Base-by-base conservation (phyloP, 805 yeast genomes). In the Starmerella vitae region DNA sequence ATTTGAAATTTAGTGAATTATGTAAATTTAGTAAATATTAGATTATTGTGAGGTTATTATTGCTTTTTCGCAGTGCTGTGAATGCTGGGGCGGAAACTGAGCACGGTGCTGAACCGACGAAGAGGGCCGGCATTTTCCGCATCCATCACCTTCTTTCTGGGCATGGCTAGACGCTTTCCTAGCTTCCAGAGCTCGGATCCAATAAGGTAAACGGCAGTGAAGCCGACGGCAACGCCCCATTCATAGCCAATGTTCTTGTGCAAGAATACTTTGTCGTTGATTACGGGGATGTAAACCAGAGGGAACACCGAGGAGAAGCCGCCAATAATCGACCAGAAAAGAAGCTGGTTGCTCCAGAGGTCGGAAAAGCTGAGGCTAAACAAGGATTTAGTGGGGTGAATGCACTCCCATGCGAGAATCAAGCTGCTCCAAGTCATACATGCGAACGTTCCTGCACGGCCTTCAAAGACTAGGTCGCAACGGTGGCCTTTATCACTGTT, bases 391-490 rank as follows among this genome's bases (percentile, higher is more conserved):
- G 78, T 65, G 58, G 75, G 61, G 54, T 80, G 82, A 42, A 80
- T 68, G 50, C 82, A 83, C 60, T 81, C 91, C 91, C 91, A 81
- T 1, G 93, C 91, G 34, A 80, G 63, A 21, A 82, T 56, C 43
- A 83, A 66, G 3, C 88, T 79, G 62, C 86, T 71, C 93, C 93
- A 83, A 0, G 93, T 83, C 76, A 82, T 76, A 1, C 77, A 72
- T 1, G 78, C 78, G 64, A 83, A 83, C 0, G 85, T 71, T 3
- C 79, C 72, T 3, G 93, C 72, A 56, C 94, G 71, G 3, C 85
- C 81, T 50, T 71, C 67, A 60, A 76, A 82, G 10, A 83, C 93
- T 45, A 66, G 59, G 33, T 61, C 51, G 60, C 94, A 83, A 0
- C 61, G 43, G 2, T 53, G 62, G 30, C 61, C 61, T 37, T 62